phyloP scores from a whole-genome alignment of 208 protist genomes.

The Leishmania gerbilli region DNA sequence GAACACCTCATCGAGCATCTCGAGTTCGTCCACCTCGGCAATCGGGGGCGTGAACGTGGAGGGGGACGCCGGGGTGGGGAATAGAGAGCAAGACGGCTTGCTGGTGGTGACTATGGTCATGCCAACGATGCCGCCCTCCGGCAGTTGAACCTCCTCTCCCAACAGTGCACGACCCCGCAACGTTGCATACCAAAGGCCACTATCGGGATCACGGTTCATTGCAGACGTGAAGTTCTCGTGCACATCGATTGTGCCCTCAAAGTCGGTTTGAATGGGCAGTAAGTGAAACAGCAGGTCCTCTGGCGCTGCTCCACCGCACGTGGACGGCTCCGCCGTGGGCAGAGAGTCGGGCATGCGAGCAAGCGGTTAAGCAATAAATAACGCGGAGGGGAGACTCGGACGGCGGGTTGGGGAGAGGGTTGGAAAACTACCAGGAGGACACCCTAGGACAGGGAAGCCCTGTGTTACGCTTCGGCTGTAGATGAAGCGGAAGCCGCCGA shows the following conservation, averaged over 20 bases:
- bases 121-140: conserved; percentile 36
- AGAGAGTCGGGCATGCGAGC: background rate
- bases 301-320: background rate
- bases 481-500: background rate
- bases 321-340: background rate
- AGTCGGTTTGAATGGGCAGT: conserved; percentile 66
- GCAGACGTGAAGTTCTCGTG: conserved; percentile 51
- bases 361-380: background rate
- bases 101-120: background rate
- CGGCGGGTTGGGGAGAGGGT: background rate
- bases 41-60: background rate
- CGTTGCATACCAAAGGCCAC: conserved; percentile 15
- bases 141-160: conserved; percentile 36
- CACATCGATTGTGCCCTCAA: conserved; percentile 75
- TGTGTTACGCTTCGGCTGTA: background rate
- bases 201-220: conserved; percentile 17
- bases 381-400: background rate
- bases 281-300: conserved; percentile 43
- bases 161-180: conserved; percentile 42
- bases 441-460: no score
- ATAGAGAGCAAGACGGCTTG: background rate
- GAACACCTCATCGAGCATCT: conserved; percentile 22
- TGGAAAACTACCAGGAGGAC: background rate
- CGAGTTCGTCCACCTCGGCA: background rate
- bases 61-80: background rate